Percentiles rank a stretch among this genome's conserved stretches.
These are phyloP conservation scores for Cerrena zonata DNA, from an alignment of 1,284 basidiomycete species.

Conservation along the genomic window DNA sequence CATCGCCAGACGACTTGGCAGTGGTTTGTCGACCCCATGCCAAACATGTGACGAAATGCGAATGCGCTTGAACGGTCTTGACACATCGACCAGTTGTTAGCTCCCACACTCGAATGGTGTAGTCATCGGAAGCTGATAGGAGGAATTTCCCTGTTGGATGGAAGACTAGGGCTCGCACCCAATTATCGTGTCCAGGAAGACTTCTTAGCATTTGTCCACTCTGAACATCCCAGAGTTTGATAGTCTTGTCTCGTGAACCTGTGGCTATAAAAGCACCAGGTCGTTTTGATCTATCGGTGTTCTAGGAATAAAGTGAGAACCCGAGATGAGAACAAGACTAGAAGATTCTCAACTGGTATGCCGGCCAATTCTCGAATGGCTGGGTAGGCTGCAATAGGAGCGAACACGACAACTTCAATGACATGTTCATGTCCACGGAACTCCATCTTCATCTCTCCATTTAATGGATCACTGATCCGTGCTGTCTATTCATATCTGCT, in stretches of 20 bases:
- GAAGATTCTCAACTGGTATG: slow-evolving; percentile 44
- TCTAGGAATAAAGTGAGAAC: slow-evolving; percentile 35
- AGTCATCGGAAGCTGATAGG: slow-evolving; percentile 85
- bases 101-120: slow-evolving; percentile 87
- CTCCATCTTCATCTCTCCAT: slow-evolving; percentile 76
- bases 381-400: slow-evolving; percentile 67
- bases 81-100: slow-evolving; percentile 73
- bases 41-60: slow-evolving; percentile 79
- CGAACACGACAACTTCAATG: slow-evolving; percentile 79
- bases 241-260: slow-evolving; percentile 82
- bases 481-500: slow-evolving; percentile 66
- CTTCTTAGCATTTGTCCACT: slow-evolving; percentile 71
- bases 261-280: slow-evolving; percentile 67
- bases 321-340: slow-evolving; percentile 17
- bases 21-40: slow-evolving; percentile 66
- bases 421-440: slow-evolving; percentile 86
- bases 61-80: slow-evolving; percentile 81
- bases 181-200: slow-evolving; percentile 75
- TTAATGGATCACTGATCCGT: slow-evolving; percentile 72
- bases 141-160: slow-evolving; percentile 83
- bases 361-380: slow-evolving; percentile 76
- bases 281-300: slow-evolving; percentile 39
- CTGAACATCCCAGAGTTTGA: slow-evolving; percentile 80
- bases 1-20: background rate
- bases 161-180: slow-evolving; percentile 79